phyloP scores from a whole-genome alignment of 345 rosid genomes.

The Firmiana major region DNA sequence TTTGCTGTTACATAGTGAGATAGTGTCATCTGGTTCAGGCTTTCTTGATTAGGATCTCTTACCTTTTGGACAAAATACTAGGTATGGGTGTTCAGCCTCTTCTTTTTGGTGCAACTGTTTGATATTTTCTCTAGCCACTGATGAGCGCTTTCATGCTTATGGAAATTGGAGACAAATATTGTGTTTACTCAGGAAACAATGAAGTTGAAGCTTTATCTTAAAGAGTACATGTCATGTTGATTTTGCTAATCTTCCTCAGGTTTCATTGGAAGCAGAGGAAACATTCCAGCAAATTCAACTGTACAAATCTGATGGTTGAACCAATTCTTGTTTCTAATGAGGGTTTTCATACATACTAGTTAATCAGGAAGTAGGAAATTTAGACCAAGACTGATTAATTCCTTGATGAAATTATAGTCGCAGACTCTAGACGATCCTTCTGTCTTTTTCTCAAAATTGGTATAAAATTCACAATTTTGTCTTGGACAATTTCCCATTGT shows the following conservation, averaged over 20 bases:
- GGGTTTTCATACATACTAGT: not conserved
- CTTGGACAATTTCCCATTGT: not conserved
- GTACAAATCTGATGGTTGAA: conserved; percentile 36
- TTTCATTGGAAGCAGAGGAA: conserved; percentile 17
- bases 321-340: conserved; percentile 9
- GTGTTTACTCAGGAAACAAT: not conserved
- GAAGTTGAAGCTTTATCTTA: not conserved
- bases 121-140: not conserved
- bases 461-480: not conserved
- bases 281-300: conserved; percentile 17
- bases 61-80: conserved; percentile 13
- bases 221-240: not conserved
- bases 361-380: not conserved
- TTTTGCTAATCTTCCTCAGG: conserved; percentile 6
- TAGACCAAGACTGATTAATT: not conserved
- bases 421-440: not conserved
- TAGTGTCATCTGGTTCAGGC: not conserved
- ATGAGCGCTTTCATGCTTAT: not conserved
- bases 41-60: conserved; percentile 18
- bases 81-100: conserved; percentile 18
- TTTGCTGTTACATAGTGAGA: not conserved
- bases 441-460: too few species aligned
- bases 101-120: not conserved
- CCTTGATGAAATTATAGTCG: not conserved
- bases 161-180: not conserved